Evolutionary conservation across 495 filamentous ascomycete species (phyloP).

Genomic region (Aspergillus egyptiacus): DNA sequence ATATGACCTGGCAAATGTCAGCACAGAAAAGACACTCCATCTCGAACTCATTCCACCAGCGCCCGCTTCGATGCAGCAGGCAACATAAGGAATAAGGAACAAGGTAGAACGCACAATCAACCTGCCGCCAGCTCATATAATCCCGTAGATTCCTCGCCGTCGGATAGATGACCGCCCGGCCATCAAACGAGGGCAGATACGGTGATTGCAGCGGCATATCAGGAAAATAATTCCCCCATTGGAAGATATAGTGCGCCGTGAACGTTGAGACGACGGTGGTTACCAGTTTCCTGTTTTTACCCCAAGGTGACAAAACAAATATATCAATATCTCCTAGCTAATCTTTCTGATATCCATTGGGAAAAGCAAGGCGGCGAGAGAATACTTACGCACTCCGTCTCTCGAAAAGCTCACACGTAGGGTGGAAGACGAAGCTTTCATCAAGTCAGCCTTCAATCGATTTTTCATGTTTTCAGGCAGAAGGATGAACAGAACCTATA

Average conservation of each 20-base stretch:
- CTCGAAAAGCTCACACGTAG: constrained; percentile 74
- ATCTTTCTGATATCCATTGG: background rate
- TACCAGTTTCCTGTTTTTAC: constrained; percentile 63
- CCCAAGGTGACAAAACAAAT: too few relatives aligned
- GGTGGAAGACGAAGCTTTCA: constrained; percentile 79
- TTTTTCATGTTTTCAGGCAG: too few relatives aligned
- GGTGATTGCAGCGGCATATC: constrained; percentile 60
- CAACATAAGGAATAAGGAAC: background rate
- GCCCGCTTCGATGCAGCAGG: too few relatives aligned
- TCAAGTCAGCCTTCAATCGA: too few relatives aligned
- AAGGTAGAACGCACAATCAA: constrained; percentile 67
- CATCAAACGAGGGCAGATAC: constrained; percentile 79
- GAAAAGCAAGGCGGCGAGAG: background rate
- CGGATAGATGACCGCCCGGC: constrained; percentile 83
- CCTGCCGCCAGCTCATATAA: constrained; percentile 96
- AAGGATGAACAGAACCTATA: constrained; percentile 55
- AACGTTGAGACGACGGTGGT: constrained; percentile 89
- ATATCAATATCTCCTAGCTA: too few relatives aligned
- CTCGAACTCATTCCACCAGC: too few relatives aligned
- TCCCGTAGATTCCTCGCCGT: constrained; percentile 72
- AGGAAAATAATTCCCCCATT: constrained; percentile 74
- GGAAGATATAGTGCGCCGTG: constrained; percentile 80
- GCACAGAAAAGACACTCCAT: background rate
- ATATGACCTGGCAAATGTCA: constrained; percentile 63
- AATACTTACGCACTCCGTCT: constrained; percentile 66